phyloP scores from a whole-genome alignment of 2,329 filamentous ascomycete species.

The Rosellinia necatrix region DNA sequence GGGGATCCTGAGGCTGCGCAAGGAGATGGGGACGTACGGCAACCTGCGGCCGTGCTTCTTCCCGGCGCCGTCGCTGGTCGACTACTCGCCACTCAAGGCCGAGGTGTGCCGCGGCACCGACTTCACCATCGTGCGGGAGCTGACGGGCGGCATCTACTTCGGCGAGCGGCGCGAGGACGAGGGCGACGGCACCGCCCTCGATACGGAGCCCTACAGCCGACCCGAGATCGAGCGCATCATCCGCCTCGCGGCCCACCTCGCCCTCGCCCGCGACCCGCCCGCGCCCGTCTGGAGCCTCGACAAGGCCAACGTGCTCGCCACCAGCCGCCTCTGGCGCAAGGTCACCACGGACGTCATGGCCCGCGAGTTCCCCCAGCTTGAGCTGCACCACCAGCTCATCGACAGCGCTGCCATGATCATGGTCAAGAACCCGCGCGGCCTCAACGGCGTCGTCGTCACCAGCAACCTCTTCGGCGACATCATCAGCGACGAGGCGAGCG shows the following conservation, averaged over 20 bases:
- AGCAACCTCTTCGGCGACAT: slow-evolving; percentile 97
- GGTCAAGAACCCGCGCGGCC: slow-evolving; percentile 85
- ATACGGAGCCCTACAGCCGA: slow-evolving; percentile 86
- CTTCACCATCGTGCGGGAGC: slow-evolving; percentile 89
- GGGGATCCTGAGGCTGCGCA: slow-evolving; percentile 87
- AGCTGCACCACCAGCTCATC: slow-evolving; percentile 87
- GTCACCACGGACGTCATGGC: slow-evolving; percentile 83
- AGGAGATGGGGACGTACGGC: slow-evolving; percentile 91
- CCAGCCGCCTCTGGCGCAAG: slow-evolving; percentile 86
- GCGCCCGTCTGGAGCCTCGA: slow-evolving; percentile 84
- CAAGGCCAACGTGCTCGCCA: slow-evolving; percentile 96
- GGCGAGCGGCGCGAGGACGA: slow-evolving; percentile 83
- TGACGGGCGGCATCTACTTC: slow-evolving; percentile 95
- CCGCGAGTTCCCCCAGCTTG: slow-evolving; percentile 85
- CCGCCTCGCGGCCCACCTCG: slow-evolving; percentile 79
- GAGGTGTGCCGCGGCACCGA: slow-evolving; percentile 84
- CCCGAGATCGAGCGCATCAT: slow-evolving; percentile 87
- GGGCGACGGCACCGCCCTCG: slow-evolving; percentile 73
- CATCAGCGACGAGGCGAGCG: slow-evolving; percentile 91
- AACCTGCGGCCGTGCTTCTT: slow-evolving; percentile 98
- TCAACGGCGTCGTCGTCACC: slow-evolving; percentile 91
- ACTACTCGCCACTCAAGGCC: slow-evolving; percentile 84
- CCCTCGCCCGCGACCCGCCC: slow-evolving; percentile 75
- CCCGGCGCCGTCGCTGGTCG: slow-evolving; percentile 81
- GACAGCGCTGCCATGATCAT: slow-evolving; percentile 97